Conservation (phyloP, 495 filamentous ascomycete genomes). For the Poronia punctata region DNA sequence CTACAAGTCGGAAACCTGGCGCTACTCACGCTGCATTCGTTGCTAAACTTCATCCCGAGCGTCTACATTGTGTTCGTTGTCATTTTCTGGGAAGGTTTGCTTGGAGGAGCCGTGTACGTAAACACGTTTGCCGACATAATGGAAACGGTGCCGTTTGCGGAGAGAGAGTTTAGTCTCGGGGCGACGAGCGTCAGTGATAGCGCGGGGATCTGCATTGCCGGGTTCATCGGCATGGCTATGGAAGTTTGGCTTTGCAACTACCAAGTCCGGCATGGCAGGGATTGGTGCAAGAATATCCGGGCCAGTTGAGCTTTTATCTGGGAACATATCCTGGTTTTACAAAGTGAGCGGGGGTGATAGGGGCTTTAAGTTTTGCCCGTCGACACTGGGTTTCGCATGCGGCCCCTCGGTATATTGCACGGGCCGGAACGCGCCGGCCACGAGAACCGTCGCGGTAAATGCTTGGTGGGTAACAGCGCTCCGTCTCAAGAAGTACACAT, state of each 20-base stretch:
- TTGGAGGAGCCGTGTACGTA: conserved; percentile 88
- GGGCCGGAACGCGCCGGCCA: no score
- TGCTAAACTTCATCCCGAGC: conserved; percentile 71
- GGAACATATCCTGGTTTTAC: neutral
- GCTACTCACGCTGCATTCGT: conserved; percentile 64
- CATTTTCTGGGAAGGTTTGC: conserved; percentile 91
- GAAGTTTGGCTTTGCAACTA: conserved; percentile 76
- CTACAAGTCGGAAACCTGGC: conserved; percentile 75
- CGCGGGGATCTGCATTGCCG: conserved; percentile 82
- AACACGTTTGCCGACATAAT: conserved; percentile 88
- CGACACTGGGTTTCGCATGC: no score
- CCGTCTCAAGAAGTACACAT: no score
- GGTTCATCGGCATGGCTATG: conserved; percentile 76
- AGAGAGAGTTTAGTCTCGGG: conserved; percentile 83
- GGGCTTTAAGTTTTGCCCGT: no score
- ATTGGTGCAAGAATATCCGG: conserved; percentile 58
- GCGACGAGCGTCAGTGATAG: conserved; percentile 91
- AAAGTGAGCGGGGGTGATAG: no score
- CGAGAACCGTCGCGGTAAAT: no score
- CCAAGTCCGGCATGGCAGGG: conserved; percentile 69
- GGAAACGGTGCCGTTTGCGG: conserved; percentile 63
- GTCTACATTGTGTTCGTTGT: conserved; percentile 77
- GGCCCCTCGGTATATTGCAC: no score
- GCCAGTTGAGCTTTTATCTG: conserved; percentile 14
- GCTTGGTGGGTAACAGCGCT: no score